A percentile compares a stretch with the other conserved stretches of the same genome.
Conservation (phyloP, 345 rosid species). For the Ailanthus altissimus region DNA sequence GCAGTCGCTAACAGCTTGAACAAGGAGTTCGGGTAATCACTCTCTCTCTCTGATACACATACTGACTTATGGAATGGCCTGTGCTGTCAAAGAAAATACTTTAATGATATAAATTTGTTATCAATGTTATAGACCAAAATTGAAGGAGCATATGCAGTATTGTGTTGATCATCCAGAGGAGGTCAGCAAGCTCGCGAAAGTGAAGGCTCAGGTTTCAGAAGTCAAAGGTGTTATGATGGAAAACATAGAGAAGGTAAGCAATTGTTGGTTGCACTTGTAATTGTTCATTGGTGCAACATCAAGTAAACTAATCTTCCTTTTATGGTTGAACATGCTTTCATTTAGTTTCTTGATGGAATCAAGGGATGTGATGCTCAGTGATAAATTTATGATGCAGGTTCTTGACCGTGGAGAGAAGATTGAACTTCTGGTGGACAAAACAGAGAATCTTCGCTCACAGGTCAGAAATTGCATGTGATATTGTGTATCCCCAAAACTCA, state of each 20-base stretch:
- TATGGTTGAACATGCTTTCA: background rate
- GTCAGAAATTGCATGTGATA: conserved; percentile 29
- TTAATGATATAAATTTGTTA: background rate
- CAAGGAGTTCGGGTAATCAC: conserved; percentile 50
- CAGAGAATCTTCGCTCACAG: conserved; percentile 81
- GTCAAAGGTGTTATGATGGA: conserved; percentile 96
- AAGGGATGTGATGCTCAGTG: background rate
- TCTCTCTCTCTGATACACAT: background rate
- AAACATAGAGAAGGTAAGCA: conserved; percentile 77
- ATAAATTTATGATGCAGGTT: conserved; percentile 40
- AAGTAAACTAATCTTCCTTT: background rate
- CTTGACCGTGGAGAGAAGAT: conserved; percentile 85
- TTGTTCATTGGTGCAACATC: conserved; percentile 4
- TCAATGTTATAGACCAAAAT: conserved; percentile 41
- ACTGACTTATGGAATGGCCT: background rate
- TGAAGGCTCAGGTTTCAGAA: conserved; percentile 87
- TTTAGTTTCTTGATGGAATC: background rate
- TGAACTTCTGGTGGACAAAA: conserved; percentile 74
- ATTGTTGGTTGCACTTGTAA: background rate
- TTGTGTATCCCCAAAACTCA: background rate
- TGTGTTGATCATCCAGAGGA: conserved; percentile 81
- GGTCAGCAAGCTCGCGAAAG: conserved; percentile 76
- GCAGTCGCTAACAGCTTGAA: conserved; percentile 52
- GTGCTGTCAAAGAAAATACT: background rate
- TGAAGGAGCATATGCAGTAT: conserved; percentile 71